These are phyloP conservation scores for Aureobasidium sp. DNA, from an alignment of 2,329 filamentous ascomycete genomes.

Conservation along the genomic window DNA sequence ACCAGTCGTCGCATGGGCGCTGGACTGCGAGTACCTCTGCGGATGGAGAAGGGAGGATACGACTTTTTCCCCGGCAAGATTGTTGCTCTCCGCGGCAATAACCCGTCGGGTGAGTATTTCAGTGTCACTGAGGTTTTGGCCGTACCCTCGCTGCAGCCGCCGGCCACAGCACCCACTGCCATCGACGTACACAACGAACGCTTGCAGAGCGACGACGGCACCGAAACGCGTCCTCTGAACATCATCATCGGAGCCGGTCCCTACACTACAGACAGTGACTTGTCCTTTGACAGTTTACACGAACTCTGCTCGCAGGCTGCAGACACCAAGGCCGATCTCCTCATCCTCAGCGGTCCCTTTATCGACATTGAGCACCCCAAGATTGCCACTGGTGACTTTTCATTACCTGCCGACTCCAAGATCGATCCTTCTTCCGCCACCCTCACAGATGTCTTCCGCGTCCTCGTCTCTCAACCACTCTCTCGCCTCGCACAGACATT, in stretches of 20 bases:
- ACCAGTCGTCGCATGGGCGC: constrained; percentile 77
- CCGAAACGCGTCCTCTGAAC: constrained; percentile 58
- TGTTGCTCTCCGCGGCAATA: constrained; percentile 78
- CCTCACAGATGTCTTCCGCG: constrained; percentile 74
- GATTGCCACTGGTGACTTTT: constrained; percentile 52
- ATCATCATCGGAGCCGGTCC: constrained; percentile 77
- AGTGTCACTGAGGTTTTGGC: constrained; percentile 69
- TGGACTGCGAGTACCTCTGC: constrained; percentile 73
- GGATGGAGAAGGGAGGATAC: constrained; percentile 63
- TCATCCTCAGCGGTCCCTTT: constrained; percentile 81
- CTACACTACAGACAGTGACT: constrained; percentile 86
- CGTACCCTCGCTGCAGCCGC: constrained; percentile 65
- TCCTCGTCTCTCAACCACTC: constrained; percentile 68
- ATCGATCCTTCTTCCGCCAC: constrained; percentile 63
- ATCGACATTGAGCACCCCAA: constrained; percentile 87
- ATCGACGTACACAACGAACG: constrained; percentile 64
- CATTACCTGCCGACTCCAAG: constrained; percentile 35
- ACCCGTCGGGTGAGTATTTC: constrained; percentile 79
- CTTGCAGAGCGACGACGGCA: constrained; percentile 55
- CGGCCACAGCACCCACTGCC: constrained; percentile 60
- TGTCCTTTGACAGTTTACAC: constrained; percentile 82
- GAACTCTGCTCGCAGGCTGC: constrained; percentile 72
- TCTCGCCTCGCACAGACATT: constrained; percentile 62
- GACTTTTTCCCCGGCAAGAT: constrained; percentile 94
- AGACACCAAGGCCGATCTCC: constrained; percentile 65